These are phyloP conservation scores for Calamus simplicifolius DNA, from an alignment of 176 grass and related monocot genomes.

Conservation along the genomic window DNA sequence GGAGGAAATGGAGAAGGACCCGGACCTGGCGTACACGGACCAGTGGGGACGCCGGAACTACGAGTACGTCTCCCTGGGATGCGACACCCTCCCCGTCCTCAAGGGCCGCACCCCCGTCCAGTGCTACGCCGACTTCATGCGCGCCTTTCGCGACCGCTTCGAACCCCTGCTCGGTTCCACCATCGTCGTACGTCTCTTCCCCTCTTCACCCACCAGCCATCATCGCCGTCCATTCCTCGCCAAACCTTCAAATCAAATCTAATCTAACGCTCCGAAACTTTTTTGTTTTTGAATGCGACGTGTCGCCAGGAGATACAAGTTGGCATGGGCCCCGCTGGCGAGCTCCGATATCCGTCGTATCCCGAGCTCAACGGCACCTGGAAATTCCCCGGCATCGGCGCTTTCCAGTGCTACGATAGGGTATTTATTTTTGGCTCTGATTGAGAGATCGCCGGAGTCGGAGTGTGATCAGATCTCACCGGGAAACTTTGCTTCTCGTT, in stretches of 20 bases:
- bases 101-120: slow-evolving; percentile 17
- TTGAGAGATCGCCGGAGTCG: too few species aligned
- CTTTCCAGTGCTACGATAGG: slow-evolving; percentile 16
- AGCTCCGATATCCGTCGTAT: slow-evolving; percentile 8
- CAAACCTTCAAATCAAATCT: too few species aligned
- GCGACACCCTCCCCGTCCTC: slow-evolving; percentile 10
- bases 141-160: slow-evolving; percentile 19
- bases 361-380: slow-evolving; percentile 11
- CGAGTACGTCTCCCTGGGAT: slow-evolving; percentile 14
- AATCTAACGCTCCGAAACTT: too few species aligned
- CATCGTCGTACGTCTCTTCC: slow-evolving; percentile 2
- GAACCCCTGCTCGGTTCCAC: background rate
- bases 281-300: too few species aligned
- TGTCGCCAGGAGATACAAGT: slow-evolving; percentile 12
- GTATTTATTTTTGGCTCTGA: background rate
- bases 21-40: slow-evolving; percentile 7
- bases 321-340: slow-evolving; percentile 12
- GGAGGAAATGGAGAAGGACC: slow-evolving; percentile 19
- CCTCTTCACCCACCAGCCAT: too few species aligned
- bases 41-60: slow-evolving; percentile 7
- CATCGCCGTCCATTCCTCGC: too few species aligned
- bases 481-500: too few species aligned
- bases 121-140: slow-evolving; percentile 20
- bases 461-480: too few species aligned
- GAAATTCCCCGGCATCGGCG: slow-evolving; percentile 9